Evolutionary conservation across 345 rosid genomes (phyloP).

Genomic region (Arabidopsis suecica): DNA sequence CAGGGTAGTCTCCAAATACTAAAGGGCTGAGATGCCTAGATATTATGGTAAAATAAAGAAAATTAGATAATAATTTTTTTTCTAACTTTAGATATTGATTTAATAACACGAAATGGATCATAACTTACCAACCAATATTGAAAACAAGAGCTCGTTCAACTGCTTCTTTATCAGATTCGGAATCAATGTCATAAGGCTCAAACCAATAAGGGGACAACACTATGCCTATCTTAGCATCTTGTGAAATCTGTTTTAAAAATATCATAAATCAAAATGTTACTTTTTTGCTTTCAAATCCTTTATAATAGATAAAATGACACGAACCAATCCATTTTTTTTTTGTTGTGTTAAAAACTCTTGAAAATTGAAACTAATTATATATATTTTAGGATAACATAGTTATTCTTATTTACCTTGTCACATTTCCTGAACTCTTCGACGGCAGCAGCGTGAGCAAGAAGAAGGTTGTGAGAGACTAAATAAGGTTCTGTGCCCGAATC

Average conservation of each 20-base stretch:
- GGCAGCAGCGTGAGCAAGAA: conserved; percentile 43
- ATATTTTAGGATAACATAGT: neutral
- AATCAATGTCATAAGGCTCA: conserved; percentile 38
- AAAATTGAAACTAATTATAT: neutral
- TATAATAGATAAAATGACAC: neutral
- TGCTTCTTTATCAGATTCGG: conserved; percentile 41
- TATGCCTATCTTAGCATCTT: conserved; percentile 41
- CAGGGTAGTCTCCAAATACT: conserved; percentile 25
- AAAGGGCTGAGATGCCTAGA: conserved; percentile 35
- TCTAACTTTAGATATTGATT: too few species aligned
- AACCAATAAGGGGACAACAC: conserved; percentile 42
- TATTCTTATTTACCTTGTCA: conserved; percentile 23
- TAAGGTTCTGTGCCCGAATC: conserved; percentile 44
- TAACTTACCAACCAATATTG: conserved; percentile 35
- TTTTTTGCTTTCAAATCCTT: neutral
- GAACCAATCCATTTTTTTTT: neutral
- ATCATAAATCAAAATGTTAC: neutral
- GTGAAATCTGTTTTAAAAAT: conserved; percentile 18
- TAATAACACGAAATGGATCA: too few species aligned
- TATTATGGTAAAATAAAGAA: neutral
- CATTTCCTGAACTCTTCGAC: conserved; percentile 40
- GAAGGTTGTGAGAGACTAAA: conserved; percentile 40
- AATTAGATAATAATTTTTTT: neutral
- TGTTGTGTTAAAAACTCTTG: neutral
- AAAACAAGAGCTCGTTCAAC: conserved; percentile 35